Evolutionary conservation across 2,329 filamentous ascomycete genomes (phyloP), one percentile per base, ranked within the genome.

Genomic region (Monilinia vaccinii-corymbosi): DNA sequence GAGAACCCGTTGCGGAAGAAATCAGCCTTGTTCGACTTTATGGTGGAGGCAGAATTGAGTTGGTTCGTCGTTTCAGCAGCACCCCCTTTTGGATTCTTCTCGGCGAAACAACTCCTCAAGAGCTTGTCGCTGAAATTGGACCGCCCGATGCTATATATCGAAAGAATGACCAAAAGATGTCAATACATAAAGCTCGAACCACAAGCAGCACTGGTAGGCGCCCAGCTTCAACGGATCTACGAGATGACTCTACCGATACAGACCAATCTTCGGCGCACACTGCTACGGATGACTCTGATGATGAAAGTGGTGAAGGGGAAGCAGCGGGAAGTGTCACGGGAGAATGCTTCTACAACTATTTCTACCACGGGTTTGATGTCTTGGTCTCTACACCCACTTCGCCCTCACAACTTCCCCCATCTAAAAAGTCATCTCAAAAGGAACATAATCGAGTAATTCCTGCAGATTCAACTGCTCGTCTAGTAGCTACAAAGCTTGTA

Each of bases 271-370:
- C 88, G 4, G 81, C 81, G 58, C 85, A 88, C 64, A 87, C 86
- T 1, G 81, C 81, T 32, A 88, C 85, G 1, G 88, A 91, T 69
- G 84, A 85, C 60, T 84, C 85, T 1, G 82, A 85, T 60, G 78
- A 80, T 25, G 87, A 89, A 31, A 80, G 79, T 25, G 81, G 83
- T 18, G 81, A 83, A 47, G 84, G 85, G 34, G 81, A 82, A 34
- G 71, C 76, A 4, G 75, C 77, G 1, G 76, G 78, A 64, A 76
- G 79, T 71, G 66, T 85, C 4, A 82, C 85, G 1, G 81, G 84
- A 4, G 90, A 95, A 71, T 91, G 87, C 65, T 99, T 97, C 72
- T 97, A 94, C 75, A 97, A 97, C 72, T 99, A 99, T 73, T 99
- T 97, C 71, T 88, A 93, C 65, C 86, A 96, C 63, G 94, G 94